phyloP scores from a whole-genome alignment of 345 rosid genomes.

The Laguncularia racemosa region DNA sequence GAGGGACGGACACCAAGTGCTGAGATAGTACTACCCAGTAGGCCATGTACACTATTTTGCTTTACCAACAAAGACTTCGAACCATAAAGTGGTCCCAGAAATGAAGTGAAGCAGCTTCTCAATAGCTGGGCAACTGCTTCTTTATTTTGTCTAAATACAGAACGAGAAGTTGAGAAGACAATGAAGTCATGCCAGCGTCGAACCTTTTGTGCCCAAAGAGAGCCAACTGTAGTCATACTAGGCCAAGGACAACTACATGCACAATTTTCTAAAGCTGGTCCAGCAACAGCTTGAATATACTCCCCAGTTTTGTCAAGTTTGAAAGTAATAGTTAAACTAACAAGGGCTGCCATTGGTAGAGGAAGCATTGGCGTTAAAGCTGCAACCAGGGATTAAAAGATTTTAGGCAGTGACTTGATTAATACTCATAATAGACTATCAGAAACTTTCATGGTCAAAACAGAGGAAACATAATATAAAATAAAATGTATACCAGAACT shows the following conservation, averaged over 20 bases:
- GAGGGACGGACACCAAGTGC: conserved; percentile 17
- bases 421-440: conserved; percentile 1
- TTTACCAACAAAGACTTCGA: conserved; percentile 23
- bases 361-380: conserved; percentile 42
- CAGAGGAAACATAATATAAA: background rate
- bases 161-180: conserved; percentile 40
- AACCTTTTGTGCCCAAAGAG: conserved; percentile 64
- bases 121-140: conserved; percentile 51
- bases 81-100: conserved; percentile 26
- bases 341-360: conserved; percentile 62
- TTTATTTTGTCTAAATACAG: conserved; percentile 40
- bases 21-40: conserved; percentile 35
- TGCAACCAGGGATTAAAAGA: conserved; percentile 14
- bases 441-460: background rate
- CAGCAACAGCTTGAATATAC: conserved; percentile 51
- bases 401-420: background rate
- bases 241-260: conserved; percentile 51
- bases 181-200: conserved; percentile 63
- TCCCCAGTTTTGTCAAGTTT: conserved; percentile 41
- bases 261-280: conserved; percentile 56
- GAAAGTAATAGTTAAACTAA: conserved; percentile 65
- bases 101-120: conserved; percentile 55
- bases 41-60: conserved; percentile 30
- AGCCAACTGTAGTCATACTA: conserved; percentile 38
- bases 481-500: no score